Base-by-base conservation (phyloP, 1,139 yeast species). In the Geotrichum bryndzae region DNA sequence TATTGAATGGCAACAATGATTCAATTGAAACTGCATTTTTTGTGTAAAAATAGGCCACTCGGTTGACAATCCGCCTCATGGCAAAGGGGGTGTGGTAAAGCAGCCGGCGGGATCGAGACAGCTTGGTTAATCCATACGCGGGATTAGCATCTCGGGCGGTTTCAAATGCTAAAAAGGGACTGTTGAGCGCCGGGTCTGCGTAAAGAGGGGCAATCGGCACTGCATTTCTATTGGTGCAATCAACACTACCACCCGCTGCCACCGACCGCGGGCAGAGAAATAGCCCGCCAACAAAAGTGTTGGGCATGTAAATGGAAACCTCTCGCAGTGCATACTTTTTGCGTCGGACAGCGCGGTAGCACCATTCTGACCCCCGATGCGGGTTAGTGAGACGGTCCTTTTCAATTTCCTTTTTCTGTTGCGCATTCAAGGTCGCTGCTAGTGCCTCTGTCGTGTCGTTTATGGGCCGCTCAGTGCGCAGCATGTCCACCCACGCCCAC, bases 271-370 rank as follows among this genome's bases (percentile, higher is more conserved):
- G 76, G 68, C 90, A 85, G 65, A 80, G 80, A 70, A 80, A 88
- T 7, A 88, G 66, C 0, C 86, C 92, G 5, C 95, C 95, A 1
- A 88, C 83, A 72, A 83, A 80, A 0, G 87, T 80, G 54, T 79
- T 76, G 0, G 92, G 90, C 31, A 84, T 74, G 68, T 80, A 86
- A 23, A 85, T 71, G 6, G 82, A 77, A 46, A 82, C 66, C 29
- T 79, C 72, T 56, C 87, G 75, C 45, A 72, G 71, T 1, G 85
- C 84, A 68, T 84, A 87, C 68, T 83, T 81, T 68, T 82, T 82
- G 41, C 86, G 75, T 64, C 94, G 76, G 0, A 90, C 89, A 65
- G 86, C 73, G 65, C 86, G 84, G 68, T 80, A 86, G 66, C 90
- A 86, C 18, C 74, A 76, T n/a, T 48, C 58, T 3, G 63, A 53